phyloP scores from a whole-genome alignment of 2,329 filamentous ascomycete species.

The Remersonia thermophila region DNA sequence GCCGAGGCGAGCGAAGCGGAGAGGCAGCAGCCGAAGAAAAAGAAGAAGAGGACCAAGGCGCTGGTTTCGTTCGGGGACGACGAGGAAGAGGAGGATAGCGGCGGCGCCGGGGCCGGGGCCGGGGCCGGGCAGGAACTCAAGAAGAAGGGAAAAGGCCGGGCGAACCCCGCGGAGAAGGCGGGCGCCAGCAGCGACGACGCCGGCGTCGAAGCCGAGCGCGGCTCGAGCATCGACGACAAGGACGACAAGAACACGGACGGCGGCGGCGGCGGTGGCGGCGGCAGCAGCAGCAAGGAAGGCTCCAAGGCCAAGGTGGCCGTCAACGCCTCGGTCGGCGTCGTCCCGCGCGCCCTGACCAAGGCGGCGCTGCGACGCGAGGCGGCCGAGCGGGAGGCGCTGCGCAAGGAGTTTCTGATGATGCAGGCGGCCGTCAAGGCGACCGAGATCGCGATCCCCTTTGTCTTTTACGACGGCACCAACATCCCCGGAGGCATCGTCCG shows the following conservation, averaged over 20 bases:
- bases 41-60: conserved; percentile 31
- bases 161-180: conserved; percentile 11
- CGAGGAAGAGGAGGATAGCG: conserved; percentile 52
- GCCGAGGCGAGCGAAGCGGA: conserved; percentile 19
- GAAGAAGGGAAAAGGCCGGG: conserved; percentile 20
- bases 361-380: conserved; percentile 60
- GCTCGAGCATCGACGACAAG: conserved; percentile 15
- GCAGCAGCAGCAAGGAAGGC: too few species aligned
- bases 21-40: conserved; percentile 28
- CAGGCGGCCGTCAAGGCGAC: conserved; percentile 82
- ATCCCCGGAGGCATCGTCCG: conserved; percentile 72
- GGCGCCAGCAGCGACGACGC: conserved; percentile 6
- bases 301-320: conserved; percentile 39
- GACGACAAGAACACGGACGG: conserved; percentile 23
- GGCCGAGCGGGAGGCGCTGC: conserved; percentile 57
- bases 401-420: conserved; percentile 67
- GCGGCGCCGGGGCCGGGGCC: too few species aligned
- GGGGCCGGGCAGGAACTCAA: conserved; percentile 15
- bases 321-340: conserved; percentile 47
- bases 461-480: conserved; percentile 93
- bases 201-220: conserved; percentile 1
- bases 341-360: conserved; percentile 60
- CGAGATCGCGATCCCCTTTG: conserved; percentile 84
- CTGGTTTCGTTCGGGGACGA: conserved; percentile 54
- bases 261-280: too few species aligned